Evolutionary conservation across 495 filamentous ascomycete genomes (phyloP).

Genomic region (Tuber indicum): DNA sequence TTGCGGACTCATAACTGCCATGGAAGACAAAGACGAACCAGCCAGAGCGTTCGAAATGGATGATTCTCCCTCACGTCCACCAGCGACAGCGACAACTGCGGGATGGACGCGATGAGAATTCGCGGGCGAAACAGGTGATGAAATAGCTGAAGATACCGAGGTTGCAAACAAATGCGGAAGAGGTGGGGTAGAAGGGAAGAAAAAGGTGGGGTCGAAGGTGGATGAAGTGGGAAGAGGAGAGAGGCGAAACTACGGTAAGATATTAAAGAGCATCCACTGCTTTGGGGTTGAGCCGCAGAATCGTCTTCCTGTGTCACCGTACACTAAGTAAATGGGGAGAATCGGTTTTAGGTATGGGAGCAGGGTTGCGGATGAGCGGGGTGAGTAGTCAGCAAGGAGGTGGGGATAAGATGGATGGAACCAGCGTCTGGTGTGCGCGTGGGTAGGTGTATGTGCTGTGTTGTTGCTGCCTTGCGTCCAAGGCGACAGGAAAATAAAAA

Average conservation of each 20-base stretch:
- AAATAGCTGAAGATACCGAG: slow-evolving; percentile 9
- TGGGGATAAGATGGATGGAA: slow-evolving; percentile 9
- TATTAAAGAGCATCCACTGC: background rate
- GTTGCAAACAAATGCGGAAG: slow-evolving; percentile 13
- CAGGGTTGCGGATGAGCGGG: background rate
- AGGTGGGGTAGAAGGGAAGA: slow-evolving; percentile 14
- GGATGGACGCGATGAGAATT: slow-evolving; percentile 30
- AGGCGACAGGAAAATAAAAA: slow-evolving; percentile 34
- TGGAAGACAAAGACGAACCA: slow-evolving; percentile 37
- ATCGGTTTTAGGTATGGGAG: background rate
- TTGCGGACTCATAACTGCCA: slow-evolving; percentile 44
- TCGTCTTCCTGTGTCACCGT: background rate
- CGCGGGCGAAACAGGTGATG: slow-evolving; percentile 7
- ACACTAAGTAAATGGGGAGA: background rate
- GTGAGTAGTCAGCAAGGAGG: slow-evolving; percentile 34
- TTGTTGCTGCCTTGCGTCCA: slow-evolving; percentile 36
- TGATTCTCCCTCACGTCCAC: slow-evolving; percentile 38
- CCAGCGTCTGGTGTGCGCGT: slow-evolving; percentile 14
- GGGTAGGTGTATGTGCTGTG: slow-evolving; percentile 3
- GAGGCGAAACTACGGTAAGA: slow-evolving; percentile 5
- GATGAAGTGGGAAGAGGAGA: slow-evolving; percentile 9
- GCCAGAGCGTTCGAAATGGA: slow-evolving; percentile 19
- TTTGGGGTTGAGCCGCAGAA: background rate
- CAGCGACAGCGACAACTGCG: slow-evolving; percentile 29
- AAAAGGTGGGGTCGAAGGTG: slow-evolving; percentile 9